Conservation (phyloP, 805 yeast genomes). For the Metschnikowia cubensis region DNA sequence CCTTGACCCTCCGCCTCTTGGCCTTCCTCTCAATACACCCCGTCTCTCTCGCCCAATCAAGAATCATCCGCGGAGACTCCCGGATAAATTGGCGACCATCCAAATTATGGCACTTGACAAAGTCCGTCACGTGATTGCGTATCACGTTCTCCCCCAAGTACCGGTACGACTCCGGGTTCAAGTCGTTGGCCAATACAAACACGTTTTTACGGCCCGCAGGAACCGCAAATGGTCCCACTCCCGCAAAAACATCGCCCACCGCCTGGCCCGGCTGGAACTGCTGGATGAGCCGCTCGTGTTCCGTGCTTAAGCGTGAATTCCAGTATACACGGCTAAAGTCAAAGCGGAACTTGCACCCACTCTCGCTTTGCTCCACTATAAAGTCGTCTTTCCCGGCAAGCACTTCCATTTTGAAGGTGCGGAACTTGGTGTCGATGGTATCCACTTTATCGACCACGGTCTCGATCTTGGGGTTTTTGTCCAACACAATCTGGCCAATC, state of each 20-base stretch:
- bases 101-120: constrained; percentile 60
- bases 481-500: constrained; percentile 87
- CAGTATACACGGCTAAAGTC: constrained; percentile 94
- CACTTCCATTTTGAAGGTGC: constrained; percentile 92
- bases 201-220: constrained; percentile 89
- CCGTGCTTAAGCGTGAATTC: constrained; percentile 93
- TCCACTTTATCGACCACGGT: constrained; percentile 93
- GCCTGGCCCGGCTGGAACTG: constrained; percentile 63
- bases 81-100: constrained; percentile 84
- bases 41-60: constrained; percentile 41
- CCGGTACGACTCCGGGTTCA: constrained; percentile 81
- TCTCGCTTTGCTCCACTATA: constrained; percentile 80
- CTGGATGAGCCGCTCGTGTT: constrained; percentile 76
- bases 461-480: constrained; percentile 73
- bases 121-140: constrained; percentile 56
- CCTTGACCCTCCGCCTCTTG: constrained; percentile 31
- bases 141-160: constrained; percentile 63
- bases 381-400: constrained; percentile 80
- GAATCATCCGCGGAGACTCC: constrained; percentile 49
- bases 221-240: constrained; percentile 96
- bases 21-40: constrained; percentile 32
- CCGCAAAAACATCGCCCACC: constrained; percentile 95
- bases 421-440: constrained; percentile 77
- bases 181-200: constrained; percentile 84
- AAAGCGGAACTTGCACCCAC: constrained; percentile 79